Conservation (phyloP, 1,284 basidiomycete species). For the Leccinum cinnamomeum region DNA sequence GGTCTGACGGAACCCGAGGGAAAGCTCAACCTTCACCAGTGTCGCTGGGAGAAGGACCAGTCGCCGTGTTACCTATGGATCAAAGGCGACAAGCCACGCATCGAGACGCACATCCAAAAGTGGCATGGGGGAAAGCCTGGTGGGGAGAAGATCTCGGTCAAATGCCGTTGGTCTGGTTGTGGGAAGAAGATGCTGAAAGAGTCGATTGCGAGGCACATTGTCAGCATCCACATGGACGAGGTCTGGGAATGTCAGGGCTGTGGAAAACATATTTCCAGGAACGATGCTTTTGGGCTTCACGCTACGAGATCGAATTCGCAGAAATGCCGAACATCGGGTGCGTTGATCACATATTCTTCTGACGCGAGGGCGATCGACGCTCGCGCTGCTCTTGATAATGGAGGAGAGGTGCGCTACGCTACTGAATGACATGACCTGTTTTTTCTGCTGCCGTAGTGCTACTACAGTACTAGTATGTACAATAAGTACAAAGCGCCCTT, state of each 20-base stretch:
- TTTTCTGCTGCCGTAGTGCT: neutral
- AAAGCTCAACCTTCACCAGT: constrained; percentile 9
- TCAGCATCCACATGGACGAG: constrained; percentile 17
- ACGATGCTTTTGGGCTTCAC: constrained; percentile 14
- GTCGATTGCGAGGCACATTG: constrained; percentile 20
- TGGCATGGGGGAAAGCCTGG: constrained; percentile 21
- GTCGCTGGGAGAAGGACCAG: constrained; percentile 15
- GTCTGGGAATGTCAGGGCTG: constrained; percentile 19
- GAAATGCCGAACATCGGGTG: constrained; percentile 11
- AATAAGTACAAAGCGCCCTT: too few relatives aligned
- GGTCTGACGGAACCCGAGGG: constrained; percentile 5
- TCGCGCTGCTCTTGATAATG: constrained; percentile 11
- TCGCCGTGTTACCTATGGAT: constrained; percentile 20
- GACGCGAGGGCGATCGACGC: constrained; percentile 3
- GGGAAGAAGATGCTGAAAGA: constrained; percentile 19
- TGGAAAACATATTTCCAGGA: constrained; percentile 3
- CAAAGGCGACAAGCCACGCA: constrained; percentile 19
- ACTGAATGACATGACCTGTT: neutral
- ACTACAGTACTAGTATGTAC: too few relatives aligned
- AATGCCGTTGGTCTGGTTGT: constrained; percentile 19
- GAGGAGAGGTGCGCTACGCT: constrained; percentile 1
- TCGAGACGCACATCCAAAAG: constrained; percentile 18
- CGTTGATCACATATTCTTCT: constrained; percentile 14
- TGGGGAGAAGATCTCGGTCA: constrained; percentile 11
- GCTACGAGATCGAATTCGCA: neutral